Evolutionary conservation across 2,329 filamentous ascomycete genomes (phyloP), one percentile per base, ranked within the genome.

Genomic region (Hymenoscyphus linearis): DNA sequence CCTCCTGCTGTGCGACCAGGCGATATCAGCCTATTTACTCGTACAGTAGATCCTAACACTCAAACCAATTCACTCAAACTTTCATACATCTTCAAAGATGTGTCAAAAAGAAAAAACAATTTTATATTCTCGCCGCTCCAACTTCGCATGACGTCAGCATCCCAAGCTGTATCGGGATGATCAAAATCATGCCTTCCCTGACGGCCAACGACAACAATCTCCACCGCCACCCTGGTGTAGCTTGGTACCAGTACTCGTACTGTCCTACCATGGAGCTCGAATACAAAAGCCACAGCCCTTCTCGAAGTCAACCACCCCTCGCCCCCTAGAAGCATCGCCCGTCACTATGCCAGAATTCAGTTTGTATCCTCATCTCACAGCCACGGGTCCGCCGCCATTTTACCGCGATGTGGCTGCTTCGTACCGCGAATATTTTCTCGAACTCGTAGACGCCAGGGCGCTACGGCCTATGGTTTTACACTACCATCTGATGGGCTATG

Each of bases 401-500:
- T 56, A 65, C 9, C 64, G 50, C 37, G 56, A 68, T 31, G 64
- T 75, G 2, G 65, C 71, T 31, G 62, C 66, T 7, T 62, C 63
- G 52, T 78, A 80, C 67, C 75, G 73, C 52, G 64, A 67, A 9
- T 53, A 66, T 14, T 82, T 82, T 68, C 64, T 67, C 52, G 66
- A 64, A 76, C 36, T 62, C 60, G 37, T 77, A 31, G 70, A 73
- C 56, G 72, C 76, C 3, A 80, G 80, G 52, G 70, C 66, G 6
- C 69, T 76, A 35, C 74, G 73, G 50, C 83, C 82, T 2, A 74
- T 86, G 18, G 67, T 86, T 18, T 44, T 86, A 7, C 84, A 83
- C 0, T 80, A 82, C 61, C 74, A 77, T 60, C 61, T 85, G 6
- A 62, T 83, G 25, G 79, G 77, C 3, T 69, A 77, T 31, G 74